phyloP scores from a whole-genome alignment of 352 stramenopile species.

The Pythium monospermum region DNA sequence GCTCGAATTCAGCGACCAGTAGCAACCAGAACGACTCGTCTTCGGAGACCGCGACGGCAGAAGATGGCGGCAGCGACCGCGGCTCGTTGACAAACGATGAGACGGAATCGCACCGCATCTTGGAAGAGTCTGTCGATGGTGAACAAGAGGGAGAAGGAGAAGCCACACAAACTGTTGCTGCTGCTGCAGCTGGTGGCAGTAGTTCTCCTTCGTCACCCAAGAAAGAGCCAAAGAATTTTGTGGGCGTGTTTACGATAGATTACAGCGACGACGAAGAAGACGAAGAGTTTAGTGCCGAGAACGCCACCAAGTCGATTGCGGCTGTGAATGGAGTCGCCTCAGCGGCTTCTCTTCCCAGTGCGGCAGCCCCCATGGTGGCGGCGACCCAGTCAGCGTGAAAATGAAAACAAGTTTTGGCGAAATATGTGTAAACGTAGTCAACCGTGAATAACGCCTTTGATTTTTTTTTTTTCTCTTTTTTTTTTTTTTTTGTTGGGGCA shows the following conservation, averaged over 20 bases:
- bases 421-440: no score
- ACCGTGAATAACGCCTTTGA: no score
- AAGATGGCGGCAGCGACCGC: conserved; percentile 61
- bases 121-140: neutral
- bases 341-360: no score
- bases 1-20: conserved; percentile 27
- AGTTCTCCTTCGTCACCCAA: neutral
- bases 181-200: conserved; percentile 9
- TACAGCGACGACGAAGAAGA: conserved; percentile 74
- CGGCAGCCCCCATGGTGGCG: no score
- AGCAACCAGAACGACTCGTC: conserved; percentile 57
- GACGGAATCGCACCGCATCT: conserved; percentile 9
- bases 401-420: no score
- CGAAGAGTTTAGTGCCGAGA: conserved; percentile 15
- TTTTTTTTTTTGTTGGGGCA: no score
- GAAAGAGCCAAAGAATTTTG: conserved; percentile 43
- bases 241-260: conserved; percentile 77
- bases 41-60: conserved; percentile 52
- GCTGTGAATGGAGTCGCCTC: no score
- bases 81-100: conserved; percentile 48
- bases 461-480: no score
- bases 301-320: no score
- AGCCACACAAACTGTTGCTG: conserved; percentile 21
- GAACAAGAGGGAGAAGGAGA: conserved; percentile 26
- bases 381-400: no score